Conservation (phyloP, 768 basidiomycete species). For the Rhodotorula paludigena region DNA sequence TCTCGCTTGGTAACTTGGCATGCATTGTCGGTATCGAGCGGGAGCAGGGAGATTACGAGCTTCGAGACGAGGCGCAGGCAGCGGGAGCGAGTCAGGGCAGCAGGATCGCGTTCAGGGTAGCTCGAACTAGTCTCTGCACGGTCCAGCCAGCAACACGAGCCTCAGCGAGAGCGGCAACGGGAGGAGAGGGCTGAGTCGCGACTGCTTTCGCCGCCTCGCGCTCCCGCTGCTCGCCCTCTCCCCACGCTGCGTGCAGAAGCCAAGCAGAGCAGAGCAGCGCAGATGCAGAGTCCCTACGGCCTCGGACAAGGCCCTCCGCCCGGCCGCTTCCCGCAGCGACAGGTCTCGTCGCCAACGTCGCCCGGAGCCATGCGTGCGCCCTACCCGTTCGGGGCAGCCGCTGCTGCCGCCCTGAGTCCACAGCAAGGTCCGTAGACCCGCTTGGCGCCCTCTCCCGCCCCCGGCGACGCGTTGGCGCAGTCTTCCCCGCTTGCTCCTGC, state of each 20-base stretch:
- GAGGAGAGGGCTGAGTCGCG: background rate
- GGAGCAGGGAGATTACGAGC: no score
- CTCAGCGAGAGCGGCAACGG: no score
- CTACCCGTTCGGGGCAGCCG: background rate
- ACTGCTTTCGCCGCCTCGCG: background rate
- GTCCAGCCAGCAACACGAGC: no score
- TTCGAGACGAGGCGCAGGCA: no score
- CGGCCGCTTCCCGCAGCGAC: background rate
- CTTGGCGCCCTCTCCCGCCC: background rate
- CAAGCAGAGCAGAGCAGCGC: no score
- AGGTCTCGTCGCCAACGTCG: background rate
- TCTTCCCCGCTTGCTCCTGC: background rate
- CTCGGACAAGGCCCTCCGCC: constrained; percentile 19
- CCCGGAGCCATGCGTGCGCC: background rate
- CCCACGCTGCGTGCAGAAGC: background rate
- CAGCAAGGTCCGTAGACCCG: background rate
- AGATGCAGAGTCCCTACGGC: background rate
- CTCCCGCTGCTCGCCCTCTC: background rate
- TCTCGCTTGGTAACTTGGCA: no score
- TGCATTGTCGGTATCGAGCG: no score
- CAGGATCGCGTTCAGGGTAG: no score
- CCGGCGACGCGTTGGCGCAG: background rate
- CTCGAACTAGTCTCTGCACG: no score
- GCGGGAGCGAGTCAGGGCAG: no score
- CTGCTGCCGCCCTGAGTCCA: constrained; percentile 2